Evolutionary conservation across 306 rosid species (phyloP).

Genomic region (Vachellia pachyceras): DNA sequence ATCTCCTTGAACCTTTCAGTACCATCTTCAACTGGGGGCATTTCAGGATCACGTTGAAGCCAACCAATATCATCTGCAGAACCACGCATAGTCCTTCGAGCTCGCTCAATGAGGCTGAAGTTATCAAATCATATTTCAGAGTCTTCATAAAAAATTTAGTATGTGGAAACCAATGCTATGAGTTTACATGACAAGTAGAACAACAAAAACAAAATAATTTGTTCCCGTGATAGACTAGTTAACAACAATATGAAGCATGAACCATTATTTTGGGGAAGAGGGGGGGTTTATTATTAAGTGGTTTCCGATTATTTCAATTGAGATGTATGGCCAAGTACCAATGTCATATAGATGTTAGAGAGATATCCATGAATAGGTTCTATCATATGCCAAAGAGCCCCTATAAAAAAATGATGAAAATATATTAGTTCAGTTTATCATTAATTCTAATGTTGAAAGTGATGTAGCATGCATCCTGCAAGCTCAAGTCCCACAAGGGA

Average conservation of each 20-base stretch:
- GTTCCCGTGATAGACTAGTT: slow-evolving; percentile 2
- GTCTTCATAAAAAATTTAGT: slow-evolving; percentile 23
- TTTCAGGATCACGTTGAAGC: slow-evolving; percentile 81
- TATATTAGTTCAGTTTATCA: slow-evolving; percentile 11
- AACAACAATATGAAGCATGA: background rate
- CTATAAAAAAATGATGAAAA: background rate
- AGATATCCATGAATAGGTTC: slow-evolving; percentile 9
- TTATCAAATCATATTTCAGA: slow-evolving; percentile 37
- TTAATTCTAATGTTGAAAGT: slow-evolving; percentile 1
- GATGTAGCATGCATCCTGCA: background rate
- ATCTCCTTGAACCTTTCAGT: slow-evolving; percentile 84
- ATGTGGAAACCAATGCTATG: slow-evolving; percentile 27
- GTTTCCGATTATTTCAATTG: slow-evolving; percentile 4
- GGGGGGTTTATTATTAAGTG: background rate
- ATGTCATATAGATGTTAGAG: slow-evolving; percentile 4
- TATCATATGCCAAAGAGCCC: slow-evolving; percentile 4
- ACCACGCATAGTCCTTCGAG: slow-evolving; percentile 87
- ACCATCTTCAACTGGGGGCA: slow-evolving; percentile 92
- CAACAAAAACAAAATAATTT: slow-evolving; percentile 7
- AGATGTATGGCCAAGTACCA: slow-evolving; percentile 8
- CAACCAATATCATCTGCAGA: slow-evolving; percentile 98
- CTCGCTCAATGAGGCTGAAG: slow-evolving; percentile 83
- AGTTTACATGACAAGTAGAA: background rate
- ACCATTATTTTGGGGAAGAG: background rate
- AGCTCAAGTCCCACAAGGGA: background rate